Evolutionary conservation across 1,284 basidiomycete species (phyloP).

Genomic region (Microbotryum violaceum): DNA sequence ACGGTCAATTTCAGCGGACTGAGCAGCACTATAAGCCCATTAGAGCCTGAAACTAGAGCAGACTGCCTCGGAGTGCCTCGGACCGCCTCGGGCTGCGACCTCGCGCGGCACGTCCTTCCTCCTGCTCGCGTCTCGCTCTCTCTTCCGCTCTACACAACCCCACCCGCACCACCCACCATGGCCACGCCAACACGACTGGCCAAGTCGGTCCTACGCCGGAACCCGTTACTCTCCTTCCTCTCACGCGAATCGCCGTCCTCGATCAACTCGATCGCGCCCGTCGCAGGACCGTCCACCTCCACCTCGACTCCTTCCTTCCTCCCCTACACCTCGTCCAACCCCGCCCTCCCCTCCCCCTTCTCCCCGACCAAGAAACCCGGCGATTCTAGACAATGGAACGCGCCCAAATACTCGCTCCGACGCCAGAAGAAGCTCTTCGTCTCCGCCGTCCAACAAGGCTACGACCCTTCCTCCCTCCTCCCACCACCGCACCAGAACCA

Average conservation of each 20-base stretch:
- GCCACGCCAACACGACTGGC: not conserved
- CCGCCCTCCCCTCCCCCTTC: conserved; percentile 21
- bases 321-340: conserved; percentile 11
- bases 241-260: conserved; percentile 23
- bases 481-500: not conserved
- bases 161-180: too few species aligned
- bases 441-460: conserved; percentile 6
- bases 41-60: too few species aligned
- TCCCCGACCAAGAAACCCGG: conserved; percentile 13
- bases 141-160: too few species aligned
- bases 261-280: not conserved
- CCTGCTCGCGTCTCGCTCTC: too few species aligned
- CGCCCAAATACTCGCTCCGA: conserved; percentile 28
- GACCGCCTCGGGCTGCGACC: too few species aligned
- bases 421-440: conserved; percentile 29
- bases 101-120: too few species aligned
- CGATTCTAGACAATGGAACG: conserved; percentile 15
- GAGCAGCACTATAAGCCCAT: too few species aligned
- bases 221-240: conserved; percentile 23
- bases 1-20: too few species aligned
- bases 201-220: conserved; percentile 8
- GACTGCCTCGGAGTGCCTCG: too few species aligned
- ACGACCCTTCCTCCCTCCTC: not conserved
- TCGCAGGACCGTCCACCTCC: not conserved
- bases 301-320: not conserved